Conservation (phyloP, 306 rosid species). For the Malus domestica region DNA sequence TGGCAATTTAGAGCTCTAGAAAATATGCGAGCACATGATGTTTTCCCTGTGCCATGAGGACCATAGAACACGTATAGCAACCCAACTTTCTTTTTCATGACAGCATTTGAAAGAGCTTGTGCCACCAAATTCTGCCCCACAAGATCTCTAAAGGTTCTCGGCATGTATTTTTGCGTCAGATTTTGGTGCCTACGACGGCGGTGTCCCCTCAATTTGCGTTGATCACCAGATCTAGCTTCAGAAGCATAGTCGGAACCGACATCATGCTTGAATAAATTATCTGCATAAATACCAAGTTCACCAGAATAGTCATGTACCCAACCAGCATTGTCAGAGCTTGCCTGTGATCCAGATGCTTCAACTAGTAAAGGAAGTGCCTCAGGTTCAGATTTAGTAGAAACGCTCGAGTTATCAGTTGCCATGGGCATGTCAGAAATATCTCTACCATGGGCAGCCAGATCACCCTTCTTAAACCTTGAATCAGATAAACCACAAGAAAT, state of each 20-base stretch:
- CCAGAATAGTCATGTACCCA: constrained; percentile 83
- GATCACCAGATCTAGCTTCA: constrained; percentile 78
- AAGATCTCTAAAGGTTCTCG: constrained; percentile 74
- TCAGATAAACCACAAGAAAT: constrained; percentile 92
- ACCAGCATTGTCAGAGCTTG: constrained; percentile 64
- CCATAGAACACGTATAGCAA: constrained; percentile 86
- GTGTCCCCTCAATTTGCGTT: constrained; percentile 52
- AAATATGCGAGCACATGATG: constrained; percentile 86
- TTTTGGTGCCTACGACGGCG: constrained; percentile 61
- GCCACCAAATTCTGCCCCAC: constrained; percentile 92
- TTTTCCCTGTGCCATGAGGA: constrained; percentile 97
- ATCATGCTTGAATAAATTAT: constrained; percentile 71
- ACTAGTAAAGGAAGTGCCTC: constrained; percentile 84
- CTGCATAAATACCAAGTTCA: constrained; percentile 81
- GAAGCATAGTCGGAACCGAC: constrained; percentile 86
- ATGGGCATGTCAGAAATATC: constrained; percentile 54
- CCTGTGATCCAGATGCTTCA: constrained; percentile 88
- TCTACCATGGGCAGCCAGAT: constrained; percentile 51
- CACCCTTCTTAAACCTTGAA: constrained; percentile 60
- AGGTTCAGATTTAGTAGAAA: constrained; percentile 56
- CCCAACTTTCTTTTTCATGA: constrained; percentile 64
- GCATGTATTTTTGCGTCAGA: constrained; percentile 82
- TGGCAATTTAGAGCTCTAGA: constrained; percentile 91
- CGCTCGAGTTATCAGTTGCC: constrained; percentile 58
- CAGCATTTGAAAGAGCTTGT: constrained; percentile 97